Base-by-base conservation (phyloP, 129 eudicot species). In the Solidago caesia region DNA sequence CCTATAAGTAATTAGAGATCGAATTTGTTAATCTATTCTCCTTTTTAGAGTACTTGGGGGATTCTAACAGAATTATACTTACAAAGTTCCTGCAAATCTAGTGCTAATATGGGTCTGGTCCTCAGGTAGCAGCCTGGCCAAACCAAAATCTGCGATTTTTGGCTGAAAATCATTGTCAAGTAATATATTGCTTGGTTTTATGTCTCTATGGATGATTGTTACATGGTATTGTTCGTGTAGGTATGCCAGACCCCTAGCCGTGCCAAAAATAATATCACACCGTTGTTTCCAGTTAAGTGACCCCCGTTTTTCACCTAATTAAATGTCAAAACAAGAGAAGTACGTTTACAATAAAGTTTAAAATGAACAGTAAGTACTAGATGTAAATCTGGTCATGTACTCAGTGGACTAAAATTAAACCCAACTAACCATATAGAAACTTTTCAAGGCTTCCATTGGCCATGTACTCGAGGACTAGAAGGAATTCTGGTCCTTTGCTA, bases 91-190 rank as follows among this genome's bases (percentile, higher is more conserved):
- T 0, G 87, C 94, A 64, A 85, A 84, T 68, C 61, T 85, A 58
- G 93, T 87, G 85, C 89, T 90, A 59, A 87, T 74, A 80, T 90
- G 96, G 27, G 87, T 87, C 72, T 68, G 84, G 65, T 84, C 87
- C 64, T 82, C 93, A 0, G 91, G 96, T 7, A 90, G 73, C 64
- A 90, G 89, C 70, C 91, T 90, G 44, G 87, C 91, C 72, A 87
- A 67, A 11, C 96, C 96, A 51, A 90, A 90, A 84, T 90, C 96
- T 8, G 94, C 93, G 67, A 87, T 87, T 67, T 90, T 90, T 10
- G 91, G 87, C 73, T 73, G 87, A 72, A 83, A 84, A 3, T 85
- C 96, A 15, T 82, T 75, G 62, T 87, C 96, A n/a, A 90, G 87
- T 27, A 90, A 63, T 13, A 90, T 90, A 72, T 90, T 90, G 77